Percentiles rank a stretch among this genome's conserved stretches.
Evolutionary conservation across 139 green algal species (phyloP).

Genomic region (Closterium sp.): DNA sequence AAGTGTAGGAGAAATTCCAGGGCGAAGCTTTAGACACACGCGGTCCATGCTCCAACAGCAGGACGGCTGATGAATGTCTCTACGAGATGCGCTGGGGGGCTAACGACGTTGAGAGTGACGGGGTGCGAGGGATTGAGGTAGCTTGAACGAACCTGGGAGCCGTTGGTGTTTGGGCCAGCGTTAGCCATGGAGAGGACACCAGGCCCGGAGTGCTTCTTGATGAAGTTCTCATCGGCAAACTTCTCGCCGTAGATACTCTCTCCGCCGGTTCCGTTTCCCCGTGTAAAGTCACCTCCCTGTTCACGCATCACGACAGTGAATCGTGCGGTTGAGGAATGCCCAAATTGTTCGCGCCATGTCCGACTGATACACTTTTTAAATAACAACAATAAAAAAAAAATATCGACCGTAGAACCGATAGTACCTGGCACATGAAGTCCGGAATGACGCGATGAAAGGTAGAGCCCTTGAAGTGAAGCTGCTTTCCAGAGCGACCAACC

Average conservation of each 20-base stretch:
- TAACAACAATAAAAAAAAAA: background rate
- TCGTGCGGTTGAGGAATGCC: background rate
- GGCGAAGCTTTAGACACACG: no score
- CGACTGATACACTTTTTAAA: no score
- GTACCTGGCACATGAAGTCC: constrained; percentile 56
- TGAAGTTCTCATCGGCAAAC: constrained; percentile 74
- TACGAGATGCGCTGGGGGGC: no score
- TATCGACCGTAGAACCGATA: background rate
- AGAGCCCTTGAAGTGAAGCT: constrained; percentile 58
- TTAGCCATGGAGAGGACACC: constrained; percentile 64
- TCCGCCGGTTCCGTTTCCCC: constrained; percentile 58
- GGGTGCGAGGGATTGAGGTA: no score
- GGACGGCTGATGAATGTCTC: no score
- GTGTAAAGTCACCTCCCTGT: constrained; percentile 63
- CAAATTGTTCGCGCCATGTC: no score
- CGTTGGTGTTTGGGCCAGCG: constrained; percentile 71
- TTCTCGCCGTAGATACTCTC: constrained; percentile 62
- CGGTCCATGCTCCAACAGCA: background rate
- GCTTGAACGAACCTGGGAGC: constrained; percentile 60
- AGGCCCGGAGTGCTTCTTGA: constrained; percentile 71
- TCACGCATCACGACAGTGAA: background rate
- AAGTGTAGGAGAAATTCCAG: background rate
- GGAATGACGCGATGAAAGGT: constrained; percentile 60
- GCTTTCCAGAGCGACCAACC: constrained; percentile 42
- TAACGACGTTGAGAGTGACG: no score